A percentile compares a stretch with the other conserved stretches of the same genome.
phyloP scores from a whole-genome alignment of 1,139 yeast genomes.

The Geotrichum carabidarum region DNA sequence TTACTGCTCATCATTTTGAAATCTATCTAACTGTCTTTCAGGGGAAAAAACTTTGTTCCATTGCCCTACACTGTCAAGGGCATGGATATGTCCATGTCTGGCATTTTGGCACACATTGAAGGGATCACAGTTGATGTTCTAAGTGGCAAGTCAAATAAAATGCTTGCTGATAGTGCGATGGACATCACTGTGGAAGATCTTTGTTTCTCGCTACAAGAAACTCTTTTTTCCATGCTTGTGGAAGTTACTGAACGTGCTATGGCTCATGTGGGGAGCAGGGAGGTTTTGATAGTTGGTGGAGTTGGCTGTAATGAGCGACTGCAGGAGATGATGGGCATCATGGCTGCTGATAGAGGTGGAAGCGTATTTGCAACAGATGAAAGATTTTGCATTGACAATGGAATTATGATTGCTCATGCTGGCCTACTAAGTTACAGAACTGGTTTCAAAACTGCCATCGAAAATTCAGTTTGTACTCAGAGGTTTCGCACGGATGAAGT shows the following conservation, averaged over 20 bases:
- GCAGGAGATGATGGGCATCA: conserved; percentile 92
- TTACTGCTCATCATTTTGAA: conserved; percentile 1
- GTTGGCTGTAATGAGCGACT: conserved; percentile 90
- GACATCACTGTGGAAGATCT: conserved; percentile 75
- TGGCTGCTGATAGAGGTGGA: conserved; percentile 89
- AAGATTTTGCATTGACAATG: conserved; percentile 93
- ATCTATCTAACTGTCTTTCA: not conserved
- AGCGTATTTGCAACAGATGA: conserved; percentile 91
- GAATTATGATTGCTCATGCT: conserved; percentile 98
- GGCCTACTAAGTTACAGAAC: conserved; percentile 82
- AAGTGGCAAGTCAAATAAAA: conserved; percentile 5
- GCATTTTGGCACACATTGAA: conserved; percentile 82
- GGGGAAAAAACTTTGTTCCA: conserved; percentile 60
- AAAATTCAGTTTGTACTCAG: conserved; percentile 84
- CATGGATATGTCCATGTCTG: conserved; percentile 96
- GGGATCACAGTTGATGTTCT: conserved; percentile 51
- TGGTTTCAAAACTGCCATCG: conserved; percentile 58
- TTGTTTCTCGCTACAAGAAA: conserved; percentile 89
- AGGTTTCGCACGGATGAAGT: conserved; percentile 93
- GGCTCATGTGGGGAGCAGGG: conserved; percentile 91
- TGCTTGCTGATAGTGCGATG: conserved; percentile 31
- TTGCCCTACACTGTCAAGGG: conserved; percentile 96
- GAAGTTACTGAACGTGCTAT: conserved; percentile 97
- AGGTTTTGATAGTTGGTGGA: conserved; percentile 94
- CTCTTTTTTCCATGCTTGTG: conserved; percentile 89